These are phyloP conservation scores for Cucumis cinereus DNA, from an alignment of 306 rosid genomes.

Conservation along the genomic window DNA sequence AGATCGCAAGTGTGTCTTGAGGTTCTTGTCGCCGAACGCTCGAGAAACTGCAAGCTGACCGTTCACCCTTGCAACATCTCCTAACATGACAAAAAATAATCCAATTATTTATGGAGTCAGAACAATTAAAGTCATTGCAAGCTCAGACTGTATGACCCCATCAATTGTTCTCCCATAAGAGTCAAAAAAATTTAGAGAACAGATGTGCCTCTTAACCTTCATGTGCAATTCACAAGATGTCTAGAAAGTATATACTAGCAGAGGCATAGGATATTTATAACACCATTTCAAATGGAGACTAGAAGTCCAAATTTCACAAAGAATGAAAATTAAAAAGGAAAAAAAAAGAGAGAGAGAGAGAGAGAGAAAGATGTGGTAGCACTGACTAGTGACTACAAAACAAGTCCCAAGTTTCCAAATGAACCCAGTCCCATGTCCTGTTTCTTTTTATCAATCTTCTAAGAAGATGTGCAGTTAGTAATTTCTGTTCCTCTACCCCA, in stretches of 20 bases:
- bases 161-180: not conserved
- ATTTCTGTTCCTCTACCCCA: not conserved
- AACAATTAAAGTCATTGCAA: not conserved
- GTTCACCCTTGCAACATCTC: constrained; percentile 84
- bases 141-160: not conserved
- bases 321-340: not conserved
- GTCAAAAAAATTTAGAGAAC: not conserved
- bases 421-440: not conserved
- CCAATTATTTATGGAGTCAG: not conserved
- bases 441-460: not conserved
- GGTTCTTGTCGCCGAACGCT: constrained; percentile 85
- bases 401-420: not conserved
- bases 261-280: not conserved
- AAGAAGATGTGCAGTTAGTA: not conserved
- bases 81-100: constrained; percentile 18
- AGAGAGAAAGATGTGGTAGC: not conserved
- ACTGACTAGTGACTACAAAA: not conserved
- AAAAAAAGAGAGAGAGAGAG: no score
- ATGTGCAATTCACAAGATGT: not conserved
- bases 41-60: constrained; percentile 93
- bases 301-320: not conserved
- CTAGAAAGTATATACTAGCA: not conserved
- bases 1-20: constrained; percentile 59
- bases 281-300: not conserved
- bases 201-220: not conserved